Percentiles rank a stretch among this genome's conserved stretches.
phyloP scores from a whole-genome alignment of 1,284 basidiomycete genomes.

The Phellopilus nigrolimitatus region DNA sequence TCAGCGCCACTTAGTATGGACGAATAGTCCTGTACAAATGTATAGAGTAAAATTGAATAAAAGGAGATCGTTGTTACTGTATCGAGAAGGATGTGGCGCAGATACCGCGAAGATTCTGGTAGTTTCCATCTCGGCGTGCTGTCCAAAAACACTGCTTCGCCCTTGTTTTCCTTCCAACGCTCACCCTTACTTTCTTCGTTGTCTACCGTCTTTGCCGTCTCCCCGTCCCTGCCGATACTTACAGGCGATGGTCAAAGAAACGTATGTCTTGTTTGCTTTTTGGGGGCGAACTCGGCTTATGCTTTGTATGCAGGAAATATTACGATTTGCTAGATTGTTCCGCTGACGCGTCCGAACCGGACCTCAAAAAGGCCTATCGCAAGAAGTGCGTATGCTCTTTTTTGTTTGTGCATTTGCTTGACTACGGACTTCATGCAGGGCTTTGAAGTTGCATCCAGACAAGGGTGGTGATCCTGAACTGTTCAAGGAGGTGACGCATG shows the following conservation, averaged over 20 bases:
- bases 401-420: constrained; percentile 17
- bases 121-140: background rate
- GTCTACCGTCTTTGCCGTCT: constrained; percentile 21
- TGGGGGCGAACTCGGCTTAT: constrained; percentile 19
- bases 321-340: constrained; percentile 84
- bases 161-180: background rate
- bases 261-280: constrained; percentile 37
- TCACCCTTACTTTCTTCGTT: too few species aligned
- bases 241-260: constrained; percentile 70
- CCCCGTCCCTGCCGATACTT: constrained; percentile 18
- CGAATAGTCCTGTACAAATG: too few species aligned
- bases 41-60: too few species aligned
- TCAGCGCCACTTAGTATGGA: constrained; percentile 36
- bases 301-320: constrained; percentile 58
- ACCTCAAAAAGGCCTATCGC: constrained; percentile 93
- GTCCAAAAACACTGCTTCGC: background rate
- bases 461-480: constrained; percentile 96
- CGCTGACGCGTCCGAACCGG: constrained; percentile 72
- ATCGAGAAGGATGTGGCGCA: too few species aligned
- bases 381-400: constrained; percentile 61
- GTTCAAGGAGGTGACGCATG: constrained; percentile 98
- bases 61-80: too few species aligned
- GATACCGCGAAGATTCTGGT: too few species aligned
- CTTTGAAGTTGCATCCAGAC: constrained; percentile 90
- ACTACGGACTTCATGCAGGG: constrained; percentile 44